Evolutionary conservation across 202 grass and related monocot species (phyloP), one percentile per base, ranked within the genome.

Genomic region (Bolboschoenoplectus hybrid): DNA sequence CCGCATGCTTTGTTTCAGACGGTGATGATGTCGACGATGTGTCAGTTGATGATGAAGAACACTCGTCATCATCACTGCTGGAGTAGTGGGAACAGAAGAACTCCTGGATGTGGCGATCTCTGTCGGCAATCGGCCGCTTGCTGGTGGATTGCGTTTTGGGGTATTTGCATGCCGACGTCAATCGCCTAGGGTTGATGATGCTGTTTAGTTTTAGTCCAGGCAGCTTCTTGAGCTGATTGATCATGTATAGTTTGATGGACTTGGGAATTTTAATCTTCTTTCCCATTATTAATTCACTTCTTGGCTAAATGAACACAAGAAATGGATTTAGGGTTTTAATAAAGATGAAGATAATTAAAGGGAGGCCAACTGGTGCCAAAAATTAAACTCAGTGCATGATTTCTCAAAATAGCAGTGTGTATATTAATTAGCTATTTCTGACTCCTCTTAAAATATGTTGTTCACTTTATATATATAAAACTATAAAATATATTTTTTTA

Each of bases 181-280:
- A 61, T 49, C 85, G 84, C 0, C 41, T 68, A 52, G 82, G 55
- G 82, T 85, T 45, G 57, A 89, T 75, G 5, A 88, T 51, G 82
- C 73, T 70, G 5, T 85, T 83, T 56, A 93, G 79, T 56, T 82
- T 88, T 8, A 97, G 58, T 0, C 76, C 89, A 16, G 93, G 91
- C 16, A 95, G 80, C 74, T 76, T 87, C 63, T 86, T 97, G 62
- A 98, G 91, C 45, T 94, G 92, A 83, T 65, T 98, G 7, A 87
- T 74, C 11, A 98, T 36, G 78, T 87, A 92, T 32, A 84, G 44
- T 49, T 88, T 90, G 50, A 98, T 80, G 77, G 90, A 87, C 85
- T 40, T 98, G n/a, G 61, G 72, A 32, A 98, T 43, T 62, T 82
- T 88, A 65, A 84, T 79, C 89, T 72, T 83, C 44, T 84, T 90